phyloP scores from a whole-genome alignment of 768 basidiomycete species.

The Collybiopsis luxurians region DNA sequence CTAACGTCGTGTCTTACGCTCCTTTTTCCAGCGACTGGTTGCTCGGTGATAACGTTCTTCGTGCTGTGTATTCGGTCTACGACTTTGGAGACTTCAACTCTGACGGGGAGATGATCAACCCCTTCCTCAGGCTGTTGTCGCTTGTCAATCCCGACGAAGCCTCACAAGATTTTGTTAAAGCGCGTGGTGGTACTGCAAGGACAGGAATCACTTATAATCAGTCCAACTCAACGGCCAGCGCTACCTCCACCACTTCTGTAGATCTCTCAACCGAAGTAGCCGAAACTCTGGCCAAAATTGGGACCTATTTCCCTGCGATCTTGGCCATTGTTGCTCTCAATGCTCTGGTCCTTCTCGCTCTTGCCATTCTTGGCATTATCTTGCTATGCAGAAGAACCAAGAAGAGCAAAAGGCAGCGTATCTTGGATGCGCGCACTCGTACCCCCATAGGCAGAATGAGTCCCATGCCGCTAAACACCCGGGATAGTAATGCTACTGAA shows the following conservation, averaged over 20 bases:
- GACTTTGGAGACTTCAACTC: slow-evolving; percentile 80
- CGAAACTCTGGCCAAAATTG: slow-evolving; percentile 59
- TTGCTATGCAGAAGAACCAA: slow-evolving; percentile 49
- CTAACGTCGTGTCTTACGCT: neutral
- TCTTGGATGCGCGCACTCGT: slow-evolving; percentile 19
- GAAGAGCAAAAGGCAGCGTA: slow-evolving; percentile 12
- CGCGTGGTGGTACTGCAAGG: slow-evolving; percentile 62
- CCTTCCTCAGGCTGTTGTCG: slow-evolving; percentile 74
- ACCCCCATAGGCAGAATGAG: slow-evolving; percentile 44
- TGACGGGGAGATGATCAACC: slow-evolving; percentile 64
- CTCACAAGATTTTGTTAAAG: slow-evolving; percentile 64
- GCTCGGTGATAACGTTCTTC: slow-evolving; percentile 79
- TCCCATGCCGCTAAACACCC: slow-evolving; percentile 55
- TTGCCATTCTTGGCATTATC: slow-evolving; percentile 51
- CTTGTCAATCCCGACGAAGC: slow-evolving; percentile 68
- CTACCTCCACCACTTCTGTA: slow-evolving; percentile 42
- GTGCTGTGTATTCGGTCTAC: slow-evolving; percentile 79
- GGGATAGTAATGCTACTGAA: slow-evolving; percentile 31
- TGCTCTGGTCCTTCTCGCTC: slow-evolving; percentile 60
- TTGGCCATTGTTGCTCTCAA: slow-evolving; percentile 78
- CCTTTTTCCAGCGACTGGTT: slow-evolving; percentile 67
- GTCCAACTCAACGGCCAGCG: slow-evolving; percentile 36
- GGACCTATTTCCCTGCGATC: slow-evolving; percentile 67
- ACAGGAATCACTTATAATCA: slow-evolving; percentile 70
- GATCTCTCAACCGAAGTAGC: slow-evolving; percentile 57